Evolutionary conservation across 352 stramenopile species (phyloP), one percentile per base, ranked within the genome.

Genomic region (Globisporangium cederbergense): DNA sequence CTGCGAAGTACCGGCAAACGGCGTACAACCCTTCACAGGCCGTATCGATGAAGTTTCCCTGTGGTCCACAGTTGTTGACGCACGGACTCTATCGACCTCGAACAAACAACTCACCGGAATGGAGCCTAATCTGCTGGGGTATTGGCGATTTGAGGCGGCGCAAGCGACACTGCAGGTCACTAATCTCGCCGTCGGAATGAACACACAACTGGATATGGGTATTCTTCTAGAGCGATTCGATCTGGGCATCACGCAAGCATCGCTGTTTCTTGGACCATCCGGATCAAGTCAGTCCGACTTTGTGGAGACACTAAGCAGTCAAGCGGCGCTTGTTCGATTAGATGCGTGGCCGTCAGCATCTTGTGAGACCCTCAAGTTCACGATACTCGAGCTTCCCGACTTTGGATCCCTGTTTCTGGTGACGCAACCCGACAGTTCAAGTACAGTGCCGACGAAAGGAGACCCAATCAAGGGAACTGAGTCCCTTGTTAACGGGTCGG

Each of bases 31-130:
- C 30, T 78, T 75, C 51, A 64, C 67, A 0, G 74, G 71, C 0
- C 36, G 54, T 20, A 70, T 81, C 7, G 74, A 81, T 40, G 71
- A 81, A 57, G 10, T 78, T 11, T 81, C 71, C 1, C 25, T 78
- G 1, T 81, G 74, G 74, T 62, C 56, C 2, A 36, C 8, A 14
- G 20, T 28, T 1, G 54, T 73, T 18, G 38, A 70, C 30, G 54
- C 38, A 4, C 25, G 43, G 32, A 5, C 38, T 2, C 20, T 67
- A 7, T 2, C 28, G 20, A 30, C 25, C 1, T 71, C 42, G 6
- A n/a, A 42, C 8, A 13, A 32, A 13, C 57, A 77, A 36, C 45
- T 77, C 2, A 62, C 63, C 28, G 71, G 66, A 2, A 20, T 65
- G 25, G 74, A 81, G 28, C 13, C 53, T 22, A 30, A 50, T n/a